A percentile compares a stretch with the other conserved stretches of the same genome.
phyloP scores from a whole-genome alignment of 805 yeast genomes.

The Zygoascus biomembranicola region DNA sequence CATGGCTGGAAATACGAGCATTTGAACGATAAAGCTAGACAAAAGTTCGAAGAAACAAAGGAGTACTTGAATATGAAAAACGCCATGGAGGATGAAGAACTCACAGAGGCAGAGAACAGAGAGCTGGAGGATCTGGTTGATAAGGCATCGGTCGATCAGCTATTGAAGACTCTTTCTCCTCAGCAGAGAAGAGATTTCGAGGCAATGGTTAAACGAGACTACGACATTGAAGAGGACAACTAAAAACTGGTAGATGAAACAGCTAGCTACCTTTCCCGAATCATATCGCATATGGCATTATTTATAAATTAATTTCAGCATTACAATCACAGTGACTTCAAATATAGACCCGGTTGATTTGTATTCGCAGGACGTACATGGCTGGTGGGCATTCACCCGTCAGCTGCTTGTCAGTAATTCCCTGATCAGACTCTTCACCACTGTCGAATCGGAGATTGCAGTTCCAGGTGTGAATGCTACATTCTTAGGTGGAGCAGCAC shows the following conservation, averaged over 20 bases:
- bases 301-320: not conserved
- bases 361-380: no score
- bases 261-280: not conserved
- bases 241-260: not conserved
- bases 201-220: slow-evolving; percentile 4
- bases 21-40: slow-evolving; percentile 1
- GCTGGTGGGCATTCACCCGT: no score
- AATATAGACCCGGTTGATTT: no score
- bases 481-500: not conserved
- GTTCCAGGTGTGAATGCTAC: not conserved
- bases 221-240: slow-evolving; percentile 1
- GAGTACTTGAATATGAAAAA: not conserved
- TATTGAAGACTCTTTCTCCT: slow-evolving; percentile 12
- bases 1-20: slow-evolving; percentile 15
- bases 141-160: slow-evolving; percentile 8
- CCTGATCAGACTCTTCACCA: not conserved
- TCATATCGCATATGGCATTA: not conserved
- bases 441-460: not conserved
- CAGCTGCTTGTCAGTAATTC: not conserved
- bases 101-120: slow-evolving; percentile 6
- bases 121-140: slow-evolving; percentile 13
- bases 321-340: not conserved
- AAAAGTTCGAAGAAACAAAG: slow-evolving; percentile 1
- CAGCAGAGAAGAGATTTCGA: slow-evolving; percentile 11
- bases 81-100: slow-evolving; percentile 5